Evolutionary conservation across 371 early-diverging fungal genomes (phyloP), one percentile per base, ranked within the genome.

Genomic region (Mucor mucedo): DNA sequence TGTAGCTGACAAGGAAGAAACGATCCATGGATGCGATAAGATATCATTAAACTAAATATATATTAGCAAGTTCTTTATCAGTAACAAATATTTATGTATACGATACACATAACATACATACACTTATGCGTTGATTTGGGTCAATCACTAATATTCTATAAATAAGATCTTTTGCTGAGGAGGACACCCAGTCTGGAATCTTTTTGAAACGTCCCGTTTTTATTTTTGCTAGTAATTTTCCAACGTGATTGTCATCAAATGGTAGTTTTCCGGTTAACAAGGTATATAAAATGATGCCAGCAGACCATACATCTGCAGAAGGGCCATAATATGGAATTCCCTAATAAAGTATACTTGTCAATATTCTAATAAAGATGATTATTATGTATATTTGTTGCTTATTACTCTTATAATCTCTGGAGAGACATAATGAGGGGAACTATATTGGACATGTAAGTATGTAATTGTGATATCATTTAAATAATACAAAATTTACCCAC

Each of bases 341-440:
- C 85, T 80, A 63, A 89, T 80, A 87, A 72, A 91, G 93, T 62
- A 94, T 70, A 82, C 75, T 71, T 89, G 87, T 47, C 93, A 93
- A 29, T 89, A 42, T 32, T 14, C 10, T 3, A 28, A 30, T 50
- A 50, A 32, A 21, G 21, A 21, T 21, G 28, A 50, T 3, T 30
- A 5, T 29, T 30, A 13, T 50, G 2, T 27, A 13, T 45, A 14
- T 14, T 38, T 58, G 1, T 6, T 6, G 35, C 8, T 35, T 35
- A 4, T 62, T 72, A 74, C 87, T 41, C 79, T 83, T 52, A 95
- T 89, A 53, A 97, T 89, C 76, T 97, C 97, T 7, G 97, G 97
- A 62, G 91, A 88, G 21, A 94, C 95, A 78, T 95, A 95, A 68
- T 95, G 93, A 3, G 94, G 91, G 4, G 93, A 93, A 13, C 92